Conservation (phyloP, 2,329 filamentous ascomycete species). For the Botrytis galanthina region DNA sequence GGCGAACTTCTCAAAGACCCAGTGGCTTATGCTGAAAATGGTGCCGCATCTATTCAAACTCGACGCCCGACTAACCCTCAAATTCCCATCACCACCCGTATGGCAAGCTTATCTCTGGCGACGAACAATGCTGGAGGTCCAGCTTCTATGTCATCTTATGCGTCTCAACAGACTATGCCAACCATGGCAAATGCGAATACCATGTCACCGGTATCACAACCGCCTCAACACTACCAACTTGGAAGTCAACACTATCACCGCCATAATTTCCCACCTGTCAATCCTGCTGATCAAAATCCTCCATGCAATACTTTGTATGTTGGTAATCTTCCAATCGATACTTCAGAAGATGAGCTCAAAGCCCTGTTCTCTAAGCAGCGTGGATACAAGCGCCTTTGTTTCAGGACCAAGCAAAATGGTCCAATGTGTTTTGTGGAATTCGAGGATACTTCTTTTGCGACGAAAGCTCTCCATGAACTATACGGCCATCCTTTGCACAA, state of each 20-base stretch:
- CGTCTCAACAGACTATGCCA: slow-evolving; percentile 28
- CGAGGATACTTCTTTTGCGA: slow-evolving; percentile 87
- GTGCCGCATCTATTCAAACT: slow-evolving; percentile 49
- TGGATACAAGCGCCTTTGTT: slow-evolving; percentile 92
- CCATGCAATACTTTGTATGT: slow-evolving; percentile 98
- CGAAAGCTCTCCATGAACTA: slow-evolving; percentile 83
- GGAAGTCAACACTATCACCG: slow-evolving; percentile 56
- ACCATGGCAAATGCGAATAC: slow-evolving; percentile 41
- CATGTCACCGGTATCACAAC: slow-evolving; percentile 55
- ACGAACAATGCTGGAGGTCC: slow-evolving; percentile 53
- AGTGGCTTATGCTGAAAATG: slow-evolving; percentile 71
- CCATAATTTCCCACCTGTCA: slow-evolving; percentile 78
- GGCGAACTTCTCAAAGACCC: slow-evolving; percentile 70
- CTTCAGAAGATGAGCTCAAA: slow-evolving; percentile 93
- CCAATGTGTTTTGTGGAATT: slow-evolving; percentile 99
- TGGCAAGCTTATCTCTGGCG: slow-evolving; percentile 69
- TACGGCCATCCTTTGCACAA: slow-evolving; percentile 87
- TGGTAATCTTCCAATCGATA: slow-evolving; percentile 90
- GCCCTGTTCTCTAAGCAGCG: slow-evolving; percentile 88
- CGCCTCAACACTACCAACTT: slow-evolving; percentile 53
- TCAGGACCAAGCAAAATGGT: slow-evolving; percentile 90
- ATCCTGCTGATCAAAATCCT: slow-evolving; percentile 93
- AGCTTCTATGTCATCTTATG: slow-evolving; percentile 30
- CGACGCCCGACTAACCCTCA: slow-evolving; percentile 72
- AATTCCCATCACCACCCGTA: slow-evolving; percentile 61